phyloP scores from a whole-genome alignment of 331 rosid genomes.

The Stylosanthes scabra region DNA sequence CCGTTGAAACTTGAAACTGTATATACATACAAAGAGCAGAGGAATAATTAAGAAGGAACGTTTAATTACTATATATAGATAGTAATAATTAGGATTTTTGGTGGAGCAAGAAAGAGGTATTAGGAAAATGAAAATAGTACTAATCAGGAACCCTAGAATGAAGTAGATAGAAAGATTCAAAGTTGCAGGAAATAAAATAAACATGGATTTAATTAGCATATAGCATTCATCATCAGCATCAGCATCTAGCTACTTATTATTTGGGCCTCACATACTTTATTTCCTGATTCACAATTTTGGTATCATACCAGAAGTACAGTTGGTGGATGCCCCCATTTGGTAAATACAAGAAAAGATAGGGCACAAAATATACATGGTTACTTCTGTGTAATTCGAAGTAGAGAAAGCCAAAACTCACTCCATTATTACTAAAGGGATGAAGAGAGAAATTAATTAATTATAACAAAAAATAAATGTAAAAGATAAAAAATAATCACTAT shows the following conservation, averaged over 20 bases:
- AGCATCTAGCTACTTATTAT: background rate
- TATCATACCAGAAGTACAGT: slow-evolving; percentile 1
- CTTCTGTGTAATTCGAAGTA: background rate
- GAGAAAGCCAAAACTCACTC: background rate
- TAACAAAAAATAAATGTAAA: too few species aligned
- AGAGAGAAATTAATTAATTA: too few species aligned
- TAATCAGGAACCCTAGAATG: slow-evolving; percentile 21
- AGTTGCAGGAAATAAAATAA: background rate
- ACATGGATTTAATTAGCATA: background rate
- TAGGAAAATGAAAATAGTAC: background rate
- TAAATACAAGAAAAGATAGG: background rate
- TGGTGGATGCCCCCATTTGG: background rate
- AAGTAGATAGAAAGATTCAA: background rate
- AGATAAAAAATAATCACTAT: too few species aligned
- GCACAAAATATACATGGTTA: background rate
- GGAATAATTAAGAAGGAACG: background rate
- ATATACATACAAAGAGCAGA: background rate
- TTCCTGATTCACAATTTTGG: background rate
- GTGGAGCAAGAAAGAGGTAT: background rate
- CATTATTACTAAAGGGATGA: background rate
- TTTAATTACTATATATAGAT: background rate
- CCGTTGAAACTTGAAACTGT: background rate
- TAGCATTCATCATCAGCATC: too few species aligned
- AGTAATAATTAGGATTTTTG: background rate
- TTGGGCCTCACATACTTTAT: background rate